Conservation (phyloP, 257 asterid species). For the Anisodus acutangulus region DNA sequence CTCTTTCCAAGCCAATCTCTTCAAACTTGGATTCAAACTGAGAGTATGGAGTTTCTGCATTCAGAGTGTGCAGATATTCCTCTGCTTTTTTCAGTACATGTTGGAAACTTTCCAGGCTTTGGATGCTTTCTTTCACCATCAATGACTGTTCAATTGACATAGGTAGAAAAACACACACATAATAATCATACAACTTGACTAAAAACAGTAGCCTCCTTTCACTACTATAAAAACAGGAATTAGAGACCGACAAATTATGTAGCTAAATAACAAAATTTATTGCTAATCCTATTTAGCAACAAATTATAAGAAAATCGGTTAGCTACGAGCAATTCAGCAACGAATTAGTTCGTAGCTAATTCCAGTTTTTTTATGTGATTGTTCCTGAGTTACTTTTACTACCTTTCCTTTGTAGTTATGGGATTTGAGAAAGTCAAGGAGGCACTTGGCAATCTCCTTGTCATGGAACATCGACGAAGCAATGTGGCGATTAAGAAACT, state of each 20-base stretch:
- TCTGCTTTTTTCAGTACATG: conserved; percentile 37
- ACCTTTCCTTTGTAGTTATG: conserved; percentile 44
- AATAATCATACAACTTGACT: background rate
- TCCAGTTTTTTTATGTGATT: background rate
- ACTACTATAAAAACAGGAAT: too few relatives aligned
- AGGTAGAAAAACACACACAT: background rate
- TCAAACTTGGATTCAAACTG: conserved; percentile 33
- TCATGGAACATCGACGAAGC: conserved; percentile 42
- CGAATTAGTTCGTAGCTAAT: too few relatives aligned
- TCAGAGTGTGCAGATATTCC: conserved; percentile 33
- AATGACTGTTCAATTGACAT: conserved; percentile 26
- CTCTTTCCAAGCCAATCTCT: conserved; percentile 41
- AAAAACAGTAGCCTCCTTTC: background rate
- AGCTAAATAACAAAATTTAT: too few relatives aligned
- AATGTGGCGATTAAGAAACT: conserved; percentile 45
- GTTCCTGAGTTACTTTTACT: background rate
- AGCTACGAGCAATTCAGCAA: too few relatives aligned
- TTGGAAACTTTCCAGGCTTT: conserved; percentile 30
- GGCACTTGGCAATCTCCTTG: conserved; percentile 32
- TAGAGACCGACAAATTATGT: too few relatives aligned
- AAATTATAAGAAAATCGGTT: too few relatives aligned
- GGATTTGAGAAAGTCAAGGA: conserved; percentile 43
- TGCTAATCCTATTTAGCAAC: too few relatives aligned
- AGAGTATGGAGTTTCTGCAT: conserved; percentile 31
- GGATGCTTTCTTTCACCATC: conserved; percentile 39